Percentiles rank a stretch among this genome's conserved stretches.
phyloP scores from a whole-genome alignment of 345 rosid genomes.

The Nephelium lappaceum region DNA sequence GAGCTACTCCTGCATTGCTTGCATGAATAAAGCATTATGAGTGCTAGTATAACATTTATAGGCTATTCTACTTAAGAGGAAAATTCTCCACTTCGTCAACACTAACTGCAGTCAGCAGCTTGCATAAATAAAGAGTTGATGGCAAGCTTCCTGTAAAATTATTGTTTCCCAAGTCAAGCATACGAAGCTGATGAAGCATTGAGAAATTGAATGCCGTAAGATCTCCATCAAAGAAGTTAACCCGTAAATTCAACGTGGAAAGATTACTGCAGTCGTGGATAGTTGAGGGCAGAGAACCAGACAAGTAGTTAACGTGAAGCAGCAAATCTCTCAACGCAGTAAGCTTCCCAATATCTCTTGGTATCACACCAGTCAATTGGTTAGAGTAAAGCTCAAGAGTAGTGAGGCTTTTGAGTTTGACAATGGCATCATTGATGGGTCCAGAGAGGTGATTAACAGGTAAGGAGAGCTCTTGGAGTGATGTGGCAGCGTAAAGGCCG shows the following conservation, averaged over 20 bases:
- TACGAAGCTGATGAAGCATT: too few relatives aligned
- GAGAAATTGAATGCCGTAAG: conserved; percentile 11
- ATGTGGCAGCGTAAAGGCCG: not conserved
- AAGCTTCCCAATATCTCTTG: conserved; percentile 19
- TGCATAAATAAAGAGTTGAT: conserved; percentile 11
- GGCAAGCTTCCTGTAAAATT: conserved; percentile 17
- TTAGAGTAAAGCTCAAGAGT: conserved; percentile 16
- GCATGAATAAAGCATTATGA: too few relatives aligned
- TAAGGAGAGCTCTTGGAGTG: conserved; percentile 10
- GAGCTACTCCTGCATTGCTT: too few relatives aligned
- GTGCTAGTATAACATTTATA: too few relatives aligned
- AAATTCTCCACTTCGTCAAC: too few relatives aligned
- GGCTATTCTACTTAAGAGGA: too few relatives aligned
- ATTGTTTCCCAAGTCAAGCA: conserved; percentile 14
- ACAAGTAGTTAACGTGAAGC: too few relatives aligned
- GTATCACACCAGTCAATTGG: conserved; percentile 10
- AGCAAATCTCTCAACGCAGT: not conserved
- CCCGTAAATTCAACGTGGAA: conserved; percentile 1
- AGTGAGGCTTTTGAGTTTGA: not conserved
- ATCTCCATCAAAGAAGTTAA: conserved; percentile 17
- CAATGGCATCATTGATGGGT: not conserved
- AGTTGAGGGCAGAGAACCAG: conserved; percentile 16
- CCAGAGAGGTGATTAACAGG: conserved; percentile 13
- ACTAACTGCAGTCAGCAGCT: conserved; percentile 16
- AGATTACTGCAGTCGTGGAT: conserved; percentile 21